Percentiles rank a stretch among this genome's conserved stretches.
Evolutionary conservation across 192 early-diverging fungal genomes (phyloP).

Genomic region (Phycomyces blakesleeanus): DNA sequence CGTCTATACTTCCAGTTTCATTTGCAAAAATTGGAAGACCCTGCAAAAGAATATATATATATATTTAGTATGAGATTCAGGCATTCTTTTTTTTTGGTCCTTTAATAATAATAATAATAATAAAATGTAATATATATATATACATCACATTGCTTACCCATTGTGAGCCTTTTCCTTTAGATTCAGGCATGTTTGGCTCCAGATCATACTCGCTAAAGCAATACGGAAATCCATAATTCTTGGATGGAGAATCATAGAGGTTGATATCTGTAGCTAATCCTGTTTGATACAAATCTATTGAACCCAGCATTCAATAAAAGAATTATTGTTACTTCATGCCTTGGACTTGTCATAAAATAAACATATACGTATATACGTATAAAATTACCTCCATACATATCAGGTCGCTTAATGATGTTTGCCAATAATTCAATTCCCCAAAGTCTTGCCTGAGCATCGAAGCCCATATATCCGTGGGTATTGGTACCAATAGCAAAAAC

Average conservation of each 20-base stretch:
- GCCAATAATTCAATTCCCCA: constrained; percentile 23
- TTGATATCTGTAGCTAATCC: constrained; percentile 25
- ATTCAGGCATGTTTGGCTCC: background rate
- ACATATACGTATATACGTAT: too few relatives aligned
- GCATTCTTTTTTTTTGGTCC: background rate
- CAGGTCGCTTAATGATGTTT: constrained; percentile 6
- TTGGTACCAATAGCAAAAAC: constrained; percentile 22
- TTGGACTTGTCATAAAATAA: too few relatives aligned
- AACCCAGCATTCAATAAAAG: too few relatives aligned
- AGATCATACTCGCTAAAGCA: constrained; percentile 19
- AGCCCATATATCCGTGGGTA: constrained; percentile 21
- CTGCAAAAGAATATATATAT: background rate
- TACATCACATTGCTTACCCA: constrained; percentile 10
- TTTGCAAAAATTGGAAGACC: constrained; percentile 18
- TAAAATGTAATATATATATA: background rate
- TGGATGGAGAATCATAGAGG: constrained; percentile 17
- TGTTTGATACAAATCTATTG: constrained; percentile 2
- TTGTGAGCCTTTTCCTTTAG: constrained; percentile 6
- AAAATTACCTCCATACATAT: constrained; percentile 10
- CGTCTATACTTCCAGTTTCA: background rate
- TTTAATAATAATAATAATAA: constrained; percentile 1
- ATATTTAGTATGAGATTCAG: background rate
- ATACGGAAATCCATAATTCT: constrained; percentile 25
- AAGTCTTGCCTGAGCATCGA: constrained; percentile 28
- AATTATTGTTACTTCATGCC: too few relatives aligned